Base-by-base conservation (phyloP, 176 grass and related monocot genomes). In the Eleusine coracana region DNA sequence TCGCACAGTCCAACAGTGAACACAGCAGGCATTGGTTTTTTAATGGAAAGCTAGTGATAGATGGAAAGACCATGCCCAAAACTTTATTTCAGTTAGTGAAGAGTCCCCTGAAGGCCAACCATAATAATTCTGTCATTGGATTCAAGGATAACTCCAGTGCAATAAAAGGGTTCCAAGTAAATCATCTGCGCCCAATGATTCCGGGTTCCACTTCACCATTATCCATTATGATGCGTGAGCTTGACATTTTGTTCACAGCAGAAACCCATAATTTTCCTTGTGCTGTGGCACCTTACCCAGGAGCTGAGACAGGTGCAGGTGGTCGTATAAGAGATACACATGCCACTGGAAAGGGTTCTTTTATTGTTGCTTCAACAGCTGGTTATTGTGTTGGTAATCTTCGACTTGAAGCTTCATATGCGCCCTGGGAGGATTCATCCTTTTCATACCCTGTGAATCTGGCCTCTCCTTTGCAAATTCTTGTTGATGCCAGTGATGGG, bases 221-320 rank as follows among this genome's bases (percentile, higher is more conserved):
- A 48, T 72, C 71, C 25, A 66, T 81, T 25, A 76, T 88, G n/a
- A 86, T 72, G 66, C 71, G 71, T 3, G 91, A 97, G 39, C 86
- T 97, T 81, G 94, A 94, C 75, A 88, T 97, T 83, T 82, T 94
- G 54, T 94, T 97, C 46, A 97, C 94, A 46, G 87, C 92, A 72
- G 94, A 97, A 87, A 97, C 94, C 16, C 94, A 97, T 85, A 97
- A 94, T 85, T 97, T 97, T 67, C 94, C 94, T 17, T 97, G 94
- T 88, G 94, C 94, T 69, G 85, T 97, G 63, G 94, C 91, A 14
- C 94, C 91, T 84, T 97, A 87, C 48, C 94, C 89, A 68, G 91
- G 89, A 45, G 94, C 94, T 11, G 94, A 97, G 71, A 94, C 89
- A 39, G 92, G 94, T 79, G 94, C 87, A 81, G 94, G 92, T 81